Conservation (phyloP, 2,329 filamentous ascomycete genomes). For the Fusarium keratoplasticum region DNA sequence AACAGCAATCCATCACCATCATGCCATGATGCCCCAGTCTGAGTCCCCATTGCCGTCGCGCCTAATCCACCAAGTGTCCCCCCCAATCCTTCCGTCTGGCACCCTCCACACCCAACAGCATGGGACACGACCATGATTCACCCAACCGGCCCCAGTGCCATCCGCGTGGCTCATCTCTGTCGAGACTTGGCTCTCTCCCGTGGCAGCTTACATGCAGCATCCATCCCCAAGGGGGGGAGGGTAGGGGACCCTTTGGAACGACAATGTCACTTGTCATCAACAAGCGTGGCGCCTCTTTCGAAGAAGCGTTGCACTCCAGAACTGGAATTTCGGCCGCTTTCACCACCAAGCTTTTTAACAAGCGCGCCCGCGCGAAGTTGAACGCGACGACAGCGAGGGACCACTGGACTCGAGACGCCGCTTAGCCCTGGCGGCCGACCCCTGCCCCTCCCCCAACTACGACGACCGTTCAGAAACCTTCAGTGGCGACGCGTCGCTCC, state of each 20-base stretch:
- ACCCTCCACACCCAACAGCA: constrained; percentile 32
- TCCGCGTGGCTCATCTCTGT: neutral
- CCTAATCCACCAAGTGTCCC: constrained; percentile 11
- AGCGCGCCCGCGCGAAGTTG: constrained; percentile 10
- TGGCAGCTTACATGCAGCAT: constrained; percentile 11
- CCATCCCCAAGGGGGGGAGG: neutral
- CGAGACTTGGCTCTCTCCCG: constrained; percentile 12
- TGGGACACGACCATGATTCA: constrained; percentile 15
- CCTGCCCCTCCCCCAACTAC: constrained; percentile 11
- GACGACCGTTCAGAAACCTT: constrained; percentile 1
- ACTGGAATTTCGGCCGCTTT: constrained; percentile 14
- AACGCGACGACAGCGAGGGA: constrained; percentile 12
- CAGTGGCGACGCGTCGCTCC: constrained; percentile 33
- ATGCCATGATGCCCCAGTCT: constrained; percentile 23
- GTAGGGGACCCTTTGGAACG: neutral
- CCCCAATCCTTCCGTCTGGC: constrained; percentile 4
- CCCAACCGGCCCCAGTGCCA: neutral
- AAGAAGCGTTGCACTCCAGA: neutral
- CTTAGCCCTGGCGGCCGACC: constrained; percentile 32
- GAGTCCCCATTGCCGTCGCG: constrained; percentile 1
- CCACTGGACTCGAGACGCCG: neutral
- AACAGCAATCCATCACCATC: constrained; percentile 25
- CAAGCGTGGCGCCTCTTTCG: neutral
- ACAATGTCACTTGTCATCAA: constrained; percentile 19
- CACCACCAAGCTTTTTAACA: constrained; percentile 25